Base-by-base conservation (phyloP, 2,329 filamentous ascomycete genomes). In the Pseudogymnoascus destructans region DNA sequence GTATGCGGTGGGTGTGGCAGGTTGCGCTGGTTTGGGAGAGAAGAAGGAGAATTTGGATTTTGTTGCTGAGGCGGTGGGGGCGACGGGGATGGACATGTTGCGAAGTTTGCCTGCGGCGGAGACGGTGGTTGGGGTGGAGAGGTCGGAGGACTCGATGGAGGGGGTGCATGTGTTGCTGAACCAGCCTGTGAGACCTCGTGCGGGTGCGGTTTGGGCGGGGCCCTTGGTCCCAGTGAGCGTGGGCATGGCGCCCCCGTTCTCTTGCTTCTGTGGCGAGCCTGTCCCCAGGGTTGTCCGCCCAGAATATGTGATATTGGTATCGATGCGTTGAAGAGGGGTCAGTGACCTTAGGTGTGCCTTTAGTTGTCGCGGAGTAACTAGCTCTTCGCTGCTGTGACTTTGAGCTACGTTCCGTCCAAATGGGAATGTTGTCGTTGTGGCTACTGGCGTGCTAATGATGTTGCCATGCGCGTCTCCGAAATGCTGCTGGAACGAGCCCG, bases 11-110 rank as follows among this genome's bases (percentile, higher is more conserved):
- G 38, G 11, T 23, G 38, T 13, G 11, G 11, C 38, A 2, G 38
- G 10, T 25, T 46, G 40, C 11, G 19, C 11, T 11, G 40, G 40
- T 23, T 25, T 46, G 40, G 40, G 40, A n/a, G 19, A 6, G 40
- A 46, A 46, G 19, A 46, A 46, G 11, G 40, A 46, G 19, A 46
- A 46, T 23, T 46, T 46, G 40, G 40, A 46, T 46, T 46, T 46
- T 46, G 19, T 21, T 23, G 19, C 40, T n/a, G 40, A 25, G 19
- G 40, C 19, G 19, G 17, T 13, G 11, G 36, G 9, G 17, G 36
- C 36, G 9, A 21, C 36, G 17, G 36, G 3, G 36, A 2, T 19
- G 10, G 40, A 13, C 40, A 23, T 23, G 19, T 10, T 46, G 40
- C 19, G 21, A 23, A 46, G 40, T 23, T 46, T 46, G 5, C 40